Conservation (phyloP, 1,284 basidiomycete species). For the Apiotrichum sp. region DNA sequence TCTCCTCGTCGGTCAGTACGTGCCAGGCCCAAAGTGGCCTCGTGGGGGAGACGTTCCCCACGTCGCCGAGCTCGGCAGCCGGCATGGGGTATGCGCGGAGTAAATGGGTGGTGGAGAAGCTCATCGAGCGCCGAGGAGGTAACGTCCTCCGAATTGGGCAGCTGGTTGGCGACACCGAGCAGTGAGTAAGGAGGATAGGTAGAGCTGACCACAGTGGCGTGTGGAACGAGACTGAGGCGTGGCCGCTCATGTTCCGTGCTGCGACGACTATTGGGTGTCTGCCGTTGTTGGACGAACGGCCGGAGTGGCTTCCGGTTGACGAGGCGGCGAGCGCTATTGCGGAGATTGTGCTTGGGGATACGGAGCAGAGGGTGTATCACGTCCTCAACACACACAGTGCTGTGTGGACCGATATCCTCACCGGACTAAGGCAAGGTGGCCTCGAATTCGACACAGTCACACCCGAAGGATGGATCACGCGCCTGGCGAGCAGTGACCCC, state of each 20-base stretch:
- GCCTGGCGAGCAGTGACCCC: constrained; percentile 47
- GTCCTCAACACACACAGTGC: constrained; percentile 55
- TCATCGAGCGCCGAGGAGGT: constrained; percentile 49
- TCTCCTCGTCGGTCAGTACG: constrained; percentile 56
- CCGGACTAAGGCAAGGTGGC: constrained; percentile 58
- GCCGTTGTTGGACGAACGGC: constrained; percentile 50
- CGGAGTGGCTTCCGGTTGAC: constrained; percentile 59
- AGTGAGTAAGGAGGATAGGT: constrained; percentile 19
- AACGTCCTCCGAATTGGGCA: constrained; percentile 45
- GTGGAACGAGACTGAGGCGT: constrained; percentile 60
- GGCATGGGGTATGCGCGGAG: constrained; percentile 55
- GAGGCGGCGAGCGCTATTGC: constrained; percentile 53
- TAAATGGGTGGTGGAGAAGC: constrained; percentile 60
- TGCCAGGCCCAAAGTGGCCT: constrained; percentile 30
- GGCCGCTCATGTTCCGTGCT: constrained; percentile 48
- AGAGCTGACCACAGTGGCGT: constrained; percentile 43
- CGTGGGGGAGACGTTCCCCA: constrained; percentile 28
- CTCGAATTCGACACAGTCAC: constrained; percentile 69
- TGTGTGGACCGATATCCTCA: constrained; percentile 56
- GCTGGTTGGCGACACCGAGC: constrained; percentile 53
- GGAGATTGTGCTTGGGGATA: constrained; percentile 48
- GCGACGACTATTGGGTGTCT: constrained; percentile 50
- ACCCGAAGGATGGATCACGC: constrained; percentile 54
- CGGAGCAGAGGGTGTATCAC: constrained; percentile 55
- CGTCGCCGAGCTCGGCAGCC: constrained; percentile 27